A percentile compares a stretch with the other conserved stretches of the same genome.
Conservation (phyloP, 73 alveolate species). For the Tetrahymena elliotti region DNA sequence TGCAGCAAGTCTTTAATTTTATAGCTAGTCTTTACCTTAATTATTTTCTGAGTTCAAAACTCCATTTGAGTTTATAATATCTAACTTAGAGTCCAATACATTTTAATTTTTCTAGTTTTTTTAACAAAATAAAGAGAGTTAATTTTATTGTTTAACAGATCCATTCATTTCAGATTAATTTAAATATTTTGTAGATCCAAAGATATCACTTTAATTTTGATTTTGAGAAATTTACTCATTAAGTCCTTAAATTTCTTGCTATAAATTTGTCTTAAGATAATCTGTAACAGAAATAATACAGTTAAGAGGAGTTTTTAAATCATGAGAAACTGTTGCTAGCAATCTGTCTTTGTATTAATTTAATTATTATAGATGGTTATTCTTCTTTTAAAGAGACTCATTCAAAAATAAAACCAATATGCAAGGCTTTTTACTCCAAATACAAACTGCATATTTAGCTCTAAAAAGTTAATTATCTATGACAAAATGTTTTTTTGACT, state of each 20-base stretch:
- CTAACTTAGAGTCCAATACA: neutral
- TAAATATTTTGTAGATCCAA: neutral
- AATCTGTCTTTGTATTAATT: neutral
- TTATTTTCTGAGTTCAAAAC: neutral
- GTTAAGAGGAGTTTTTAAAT: slow-evolving; percentile 3
- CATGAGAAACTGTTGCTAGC: slow-evolving; percentile 5
- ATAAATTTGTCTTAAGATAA: neutral
- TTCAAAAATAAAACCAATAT: neutral
- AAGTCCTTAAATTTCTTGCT: neutral
- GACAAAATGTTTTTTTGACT: neutral
- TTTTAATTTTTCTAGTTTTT: neutral
- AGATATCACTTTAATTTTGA: neutral
- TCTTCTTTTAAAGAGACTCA: neutral
- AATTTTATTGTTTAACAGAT: neutral
- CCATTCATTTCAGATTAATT: neutral
- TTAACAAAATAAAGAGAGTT: neutral
- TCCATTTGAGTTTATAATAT: neutral
- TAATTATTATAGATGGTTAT: neutral
- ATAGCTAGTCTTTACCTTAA: neutral
- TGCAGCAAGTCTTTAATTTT: neutral
- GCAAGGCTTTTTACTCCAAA: neutral
- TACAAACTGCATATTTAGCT: neutral
- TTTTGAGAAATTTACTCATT: neutral
- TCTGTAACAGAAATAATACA: neutral
- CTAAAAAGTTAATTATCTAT: neutral